Conservation (phyloP, 2,329 filamentous ascomycete genomes). For the Emydomyces testavorans region DNA sequence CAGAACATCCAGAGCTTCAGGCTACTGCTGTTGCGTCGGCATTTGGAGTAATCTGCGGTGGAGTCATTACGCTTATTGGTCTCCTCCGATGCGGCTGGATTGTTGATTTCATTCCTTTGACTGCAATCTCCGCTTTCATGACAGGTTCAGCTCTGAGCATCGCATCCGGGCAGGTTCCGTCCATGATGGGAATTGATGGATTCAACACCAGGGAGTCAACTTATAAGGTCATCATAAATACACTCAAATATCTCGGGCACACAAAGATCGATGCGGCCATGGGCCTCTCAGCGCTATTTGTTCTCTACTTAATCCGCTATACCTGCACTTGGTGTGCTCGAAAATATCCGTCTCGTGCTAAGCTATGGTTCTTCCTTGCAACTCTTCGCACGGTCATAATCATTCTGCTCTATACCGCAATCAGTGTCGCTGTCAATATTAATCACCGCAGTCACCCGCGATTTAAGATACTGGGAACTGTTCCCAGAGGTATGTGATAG, state of each 20-base stretch:
- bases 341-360: conserved; percentile 56
- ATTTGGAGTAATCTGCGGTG: conserved; percentile 64
- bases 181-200: conserved; percentile 62
- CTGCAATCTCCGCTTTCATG: conserved; percentile 90
- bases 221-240: conserved; percentile 74
- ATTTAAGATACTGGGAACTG: conserved; percentile 62
- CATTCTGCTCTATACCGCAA: conserved; percentile 81
- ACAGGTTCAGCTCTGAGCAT: conserved; percentile 91
- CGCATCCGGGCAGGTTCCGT: conserved; percentile 67
- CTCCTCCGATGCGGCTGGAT: conserved; percentile 75
- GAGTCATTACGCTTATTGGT: conserved; percentile 67
- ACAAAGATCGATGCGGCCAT: conserved; percentile 71
- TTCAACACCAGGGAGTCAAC: conserved; percentile 67
- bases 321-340: conserved; percentile 55
- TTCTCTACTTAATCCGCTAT: conserved; percentile 66
- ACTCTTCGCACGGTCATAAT: conserved; percentile 85
- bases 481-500: conserved; percentile 56
- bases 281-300: conserved; percentile 66
- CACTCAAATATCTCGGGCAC: conserved; percentile 56
- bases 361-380: conserved; percentile 76
- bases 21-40: conserved; percentile 61
- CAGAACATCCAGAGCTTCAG: conserved; percentile 44
- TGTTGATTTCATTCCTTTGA: conserved; percentile 82
- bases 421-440: conserved; percentile 76
- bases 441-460: conserved; percentile 50